Base-by-base conservation (phyloP, 2,329 filamentous ascomycete genomes). In the Fonsecaea multimorphosa region DNA sequence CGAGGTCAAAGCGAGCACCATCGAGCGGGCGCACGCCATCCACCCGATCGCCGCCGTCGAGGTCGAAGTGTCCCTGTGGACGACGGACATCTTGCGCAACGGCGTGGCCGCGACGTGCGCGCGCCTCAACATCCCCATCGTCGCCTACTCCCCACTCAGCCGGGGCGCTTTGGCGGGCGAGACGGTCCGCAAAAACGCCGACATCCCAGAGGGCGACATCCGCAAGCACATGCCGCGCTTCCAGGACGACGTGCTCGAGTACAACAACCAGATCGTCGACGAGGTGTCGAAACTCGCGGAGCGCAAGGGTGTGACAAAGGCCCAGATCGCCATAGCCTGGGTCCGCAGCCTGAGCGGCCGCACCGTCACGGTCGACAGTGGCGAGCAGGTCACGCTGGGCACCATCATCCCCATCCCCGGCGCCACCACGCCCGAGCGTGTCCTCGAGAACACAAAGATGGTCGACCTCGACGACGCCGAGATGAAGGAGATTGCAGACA, bases 61-160 rank as follows among this genome's bases (percentile, higher is more conserved):
- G 72, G 83, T 87, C 27, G 87, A 89, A 73, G 79, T 88, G 63
- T 85, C 82, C 16, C 77, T 88, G 1, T 89, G 82, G 79, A 78
- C 78, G 5, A 85, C 84, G 1, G 82, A 87, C 29, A 83, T 87
- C 53, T 75, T 88, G 4, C 75, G 83, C 19, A 88, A 89, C 67
- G 86, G 83, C 19, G 81, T 89, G 1, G 84, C 84, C 1, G 73
- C 79, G 60, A 80, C 83, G 1, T 88, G 86, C 67, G 82, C 80
- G 1, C 83, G 87, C 73, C 76, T 86, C 1, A 78, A 79, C 31
- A 88, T 89, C 58, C 85, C 86, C 0, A 78, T 89, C 51, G 76
- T 87, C 9, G 83, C 83, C 1, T 88, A 89, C 77, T 85, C 84
- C 55, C 86, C 87, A 1, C 79, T 89, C 1, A 84, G 85, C 24